Evolutionary conservation across 106 monocot species (phyloP), one percentile per base, ranked within the genome.

Genomic region (Platanthera zijinensis): DNA sequence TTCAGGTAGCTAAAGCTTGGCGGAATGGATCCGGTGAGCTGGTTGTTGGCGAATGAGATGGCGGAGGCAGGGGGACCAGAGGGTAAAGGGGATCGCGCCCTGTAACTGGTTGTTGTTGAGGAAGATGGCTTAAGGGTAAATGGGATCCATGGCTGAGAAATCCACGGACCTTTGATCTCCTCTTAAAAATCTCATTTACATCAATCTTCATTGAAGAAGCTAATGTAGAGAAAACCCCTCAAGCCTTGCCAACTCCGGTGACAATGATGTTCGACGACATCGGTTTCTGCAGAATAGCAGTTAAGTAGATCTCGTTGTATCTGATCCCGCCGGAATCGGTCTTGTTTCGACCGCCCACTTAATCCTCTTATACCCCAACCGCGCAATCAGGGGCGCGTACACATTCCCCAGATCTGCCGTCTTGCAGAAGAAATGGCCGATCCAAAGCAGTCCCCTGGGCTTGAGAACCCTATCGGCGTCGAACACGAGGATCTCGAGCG

Each of bases 281-380:
- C 14, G 90, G 92, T 70, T 97, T 97, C 82, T 97, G 94, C 78
- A 97, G 76, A 80, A 97, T 73, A 0, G 94, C 97, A 18, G 94
- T 97, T 59, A 97, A 83, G 72, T 94, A 97, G 10, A 94, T 85
- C 59, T 97, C 91, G 5, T 86, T 83, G 80, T 84, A 70, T 79
- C 76, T 91, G 39, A 82, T 50, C 10, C 89, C 84, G 22, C 82
- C 68, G 10, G 84, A 74, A 21, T 86, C 89, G 0, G 89, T 85
- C 86, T 97, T 97, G 72, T 88, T 86, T 46, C 94, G 21, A 90
- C 88, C 0, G 89, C 81, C 97, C 97, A 97, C 75, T 97, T 97
- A 72, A 97, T 80, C 45, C 71, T 82, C 80, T 78, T 84, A 68
- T 94, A 97, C 9, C 94, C 86, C 32, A 97, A 63, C 59, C 86